Evolutionary conservation across 1,284 basidiomycete genomes (phyloP), one percentile per base, ranked within the genome.

Genomic region (Malassezia restricta): DNA sequence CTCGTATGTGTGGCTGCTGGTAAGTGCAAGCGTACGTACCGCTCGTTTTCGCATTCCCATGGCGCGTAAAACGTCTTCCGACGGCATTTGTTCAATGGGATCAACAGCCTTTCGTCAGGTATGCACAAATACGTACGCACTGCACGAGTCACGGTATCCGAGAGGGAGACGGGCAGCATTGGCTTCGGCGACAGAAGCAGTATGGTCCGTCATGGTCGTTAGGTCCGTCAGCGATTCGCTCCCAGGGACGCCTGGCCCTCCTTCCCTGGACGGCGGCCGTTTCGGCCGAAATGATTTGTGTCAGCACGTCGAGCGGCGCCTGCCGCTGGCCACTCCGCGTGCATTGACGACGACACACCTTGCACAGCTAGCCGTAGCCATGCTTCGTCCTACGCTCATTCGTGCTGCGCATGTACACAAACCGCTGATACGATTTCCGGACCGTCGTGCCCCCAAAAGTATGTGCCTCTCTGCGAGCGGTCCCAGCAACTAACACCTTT

Each of bases 141-240:
- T 91, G 76, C 89, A 94, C 63, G 84, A 81, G 76, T 94, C 89
- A 67, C 89, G 79, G 83, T 85, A 94, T 9, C 80, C 84, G 8
- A 92, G 62, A 7, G 89, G 89, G 24, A 91, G 78, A 57, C 78
- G 79, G 56, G 84, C 78, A 6, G 80, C 79, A 74, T 86, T 85
- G 73, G 87, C 79, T 74, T 91, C 86, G 57, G 81, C 78, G 71
- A 88, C 84, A 32, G 87, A 87, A 46, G 89, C 88, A 49, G 83
- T 85, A 46, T 71, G 65, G 52, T 55, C 46, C 41, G 43, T 45
- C 52, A 49, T 54, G n/a, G 31, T 49, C 8, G 40, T 27, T 28
- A 3, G 33, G 9, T 11, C 33, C 11, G 33, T 35, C 11, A 15
- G 11, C 33, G 33, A 35, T 5, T 35, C 33, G n/a, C 33, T 15